Base-by-base conservation (phyloP, 108 stramenopile genomes). In the Nitzschia sp. region DNA sequence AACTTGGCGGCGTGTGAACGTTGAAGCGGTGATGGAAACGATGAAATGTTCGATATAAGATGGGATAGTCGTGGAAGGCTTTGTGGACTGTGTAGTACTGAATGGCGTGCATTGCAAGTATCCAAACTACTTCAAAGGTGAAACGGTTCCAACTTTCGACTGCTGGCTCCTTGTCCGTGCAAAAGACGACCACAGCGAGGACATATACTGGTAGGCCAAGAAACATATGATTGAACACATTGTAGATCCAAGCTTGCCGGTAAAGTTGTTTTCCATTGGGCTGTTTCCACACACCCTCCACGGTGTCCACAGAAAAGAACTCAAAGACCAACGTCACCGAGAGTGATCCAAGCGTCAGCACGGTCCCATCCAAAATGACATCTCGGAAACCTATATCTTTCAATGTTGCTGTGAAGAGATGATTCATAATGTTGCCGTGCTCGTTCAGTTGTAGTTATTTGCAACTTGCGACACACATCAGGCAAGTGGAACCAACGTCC, bases 1-100 rank as follows among this genome's bases (percentile, higher is more conserved):
- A 53, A 11, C 27, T 46, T 3, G 73, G 73, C 16, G 73, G 73
- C 9, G 45, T 53, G 38, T 75, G 57, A 22, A 26, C 25, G 45
- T 68, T 59, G 58, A 65, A 75, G n/a, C 62, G 64, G 45, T 76
- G 75, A 50, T 76, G 75, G 55, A 57, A 70, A 0, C 41, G 46
- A 41, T 76, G 75, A 57, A 33, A 76, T 16, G 22, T 17, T 25
- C 23, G 33, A 31, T 70, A 70, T 2, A 69, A 27, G 1, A 21
- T 27, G 5, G 73, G 73, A 23, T 29, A 44, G 22, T 54, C 33
- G 53, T 80, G 79, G 45, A 80, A 75, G 4, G 64, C 47, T 45
- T 72, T 72, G 71, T 72, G 71, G 11, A 63, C 23, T 0, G 21
- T 15, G 45, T 74, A 75, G 64, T 75, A 80, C 27, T 22, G 21